Conservation (phyloP, 169 alveolate genomes). For the Miamiensis avidus region DNA sequence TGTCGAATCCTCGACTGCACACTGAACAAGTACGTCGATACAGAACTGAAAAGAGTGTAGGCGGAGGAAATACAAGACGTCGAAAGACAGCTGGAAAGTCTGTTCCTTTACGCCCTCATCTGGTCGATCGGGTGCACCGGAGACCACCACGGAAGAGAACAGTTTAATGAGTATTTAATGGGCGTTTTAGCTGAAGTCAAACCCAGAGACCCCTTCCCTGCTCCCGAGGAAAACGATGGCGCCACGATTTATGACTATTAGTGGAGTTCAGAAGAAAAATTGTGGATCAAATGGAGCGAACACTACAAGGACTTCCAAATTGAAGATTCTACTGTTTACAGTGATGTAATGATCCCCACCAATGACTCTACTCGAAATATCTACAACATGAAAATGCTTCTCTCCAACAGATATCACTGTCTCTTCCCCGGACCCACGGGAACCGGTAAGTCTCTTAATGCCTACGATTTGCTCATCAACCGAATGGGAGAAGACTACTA, state of each 20-base stretch:
- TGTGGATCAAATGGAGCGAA: conserved; percentile 85
- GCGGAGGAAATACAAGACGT: conserved; percentile 79
- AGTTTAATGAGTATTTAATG: conserved; percentile 70
- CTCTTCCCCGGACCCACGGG: conserved; percentile 92
- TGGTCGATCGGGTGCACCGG: conserved; percentile 92
- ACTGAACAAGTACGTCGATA: conserved; percentile 76
- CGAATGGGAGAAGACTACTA: conserved; percentile 83
- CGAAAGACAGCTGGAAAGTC: conserved; percentile 62
- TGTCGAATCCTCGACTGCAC: conserved; percentile 85
- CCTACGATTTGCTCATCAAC: conserved; percentile 64
- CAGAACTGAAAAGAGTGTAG: conserved; percentile 72
- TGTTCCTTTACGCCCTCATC: conserved; percentile 77
- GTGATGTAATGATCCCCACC: conserved; percentile 91
- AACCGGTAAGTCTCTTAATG: conserved; percentile 90
- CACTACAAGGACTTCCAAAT: conserved; percentile 75
- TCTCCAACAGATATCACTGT: conserved; percentile 82
- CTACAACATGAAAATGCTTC: conserved; percentile 72
- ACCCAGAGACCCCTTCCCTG: conserved; percentile 34
- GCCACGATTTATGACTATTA: conserved; percentile 85
- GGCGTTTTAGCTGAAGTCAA: conserved; percentile 49
- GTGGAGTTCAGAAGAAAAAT: conserved; percentile 70
- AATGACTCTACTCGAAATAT: conserved; percentile 88
- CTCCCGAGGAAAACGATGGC: conserved; percentile 46
- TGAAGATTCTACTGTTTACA: conserved; percentile 81
- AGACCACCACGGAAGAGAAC: conserved; percentile 79